phyloP scores from a whole-genome alignment of 768 basidiomycete species.

The Steccherinum ochraceum region DNA sequence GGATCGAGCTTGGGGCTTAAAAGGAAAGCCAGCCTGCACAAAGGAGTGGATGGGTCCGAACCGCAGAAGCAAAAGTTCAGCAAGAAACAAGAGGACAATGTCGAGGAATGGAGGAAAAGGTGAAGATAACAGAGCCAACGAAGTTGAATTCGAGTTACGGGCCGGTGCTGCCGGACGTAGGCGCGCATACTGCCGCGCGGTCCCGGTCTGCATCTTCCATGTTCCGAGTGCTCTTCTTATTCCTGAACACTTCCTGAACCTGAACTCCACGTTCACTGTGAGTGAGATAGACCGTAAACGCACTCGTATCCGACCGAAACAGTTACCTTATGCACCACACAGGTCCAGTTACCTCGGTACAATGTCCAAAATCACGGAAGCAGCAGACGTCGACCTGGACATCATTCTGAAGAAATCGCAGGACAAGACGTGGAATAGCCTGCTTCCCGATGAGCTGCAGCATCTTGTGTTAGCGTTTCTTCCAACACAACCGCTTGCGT shows the following conservation, averaged over 20 bases:
- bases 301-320: no score
- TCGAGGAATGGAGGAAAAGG: no score
- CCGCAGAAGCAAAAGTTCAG: not conserved
- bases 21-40: not conserved
- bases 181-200: not conserved
- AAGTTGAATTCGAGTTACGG: not conserved
- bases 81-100: not conserved
- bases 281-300: no score
- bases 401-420: conserved; percentile 25
- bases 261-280: not conserved
- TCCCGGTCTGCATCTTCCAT: not conserved
- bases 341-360: no score
- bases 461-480: conserved; percentile 46
- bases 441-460: conserved; percentile 50
- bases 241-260: not conserved
- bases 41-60: not conserved
- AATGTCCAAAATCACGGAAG: not conserved
- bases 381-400: conserved; percentile 22
- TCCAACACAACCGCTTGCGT: conserved; percentile 34
- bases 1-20: not conserved
- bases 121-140: no score
- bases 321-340: no score
- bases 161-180: not conserved
- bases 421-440: conserved; percentile 23
- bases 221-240: not conserved